phyloP scores from a whole-genome alignment of 495 filamentous ascomycete genomes.

The Aspergillus sclerotioniger region DNA sequence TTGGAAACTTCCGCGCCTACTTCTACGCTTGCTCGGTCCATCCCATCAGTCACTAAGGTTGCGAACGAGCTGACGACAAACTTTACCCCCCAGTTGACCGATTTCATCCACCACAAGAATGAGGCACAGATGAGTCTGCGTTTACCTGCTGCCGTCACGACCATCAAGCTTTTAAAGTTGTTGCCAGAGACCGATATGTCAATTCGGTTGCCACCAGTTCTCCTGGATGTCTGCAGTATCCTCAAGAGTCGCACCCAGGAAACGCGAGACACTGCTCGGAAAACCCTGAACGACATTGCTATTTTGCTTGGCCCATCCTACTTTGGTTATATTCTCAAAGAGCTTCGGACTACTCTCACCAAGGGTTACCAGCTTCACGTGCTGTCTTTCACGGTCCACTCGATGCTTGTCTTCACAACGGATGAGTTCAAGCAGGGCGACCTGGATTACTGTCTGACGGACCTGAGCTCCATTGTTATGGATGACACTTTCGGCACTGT shows the following conservation, averaged over 20 bases:
- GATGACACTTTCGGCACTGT: conserved; percentile 95
- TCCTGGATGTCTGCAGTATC: conserved; percentile 90
- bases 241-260: conserved; percentile 86
- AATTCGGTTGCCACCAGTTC: conserved; percentile 71
- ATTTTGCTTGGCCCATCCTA: conserved; percentile 74
- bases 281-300: conserved; percentile 80
- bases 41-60: conserved; percentile 70
- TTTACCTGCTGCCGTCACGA: conserved; percentile 80
- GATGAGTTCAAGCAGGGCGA: conserved; percentile 77
- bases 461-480: conserved; percentile 83
- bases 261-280: conserved; percentile 83
- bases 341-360: conserved; percentile 76
- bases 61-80: conserved; percentile 68
- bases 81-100: conserved; percentile 71
- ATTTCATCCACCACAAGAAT: conserved; percentile 89
- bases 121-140: conserved; percentile 89
- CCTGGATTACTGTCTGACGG: conserved; percentile 79
- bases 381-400: conserved; percentile 91
- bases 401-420: conserved; percentile 73
- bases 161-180: conserved; percentile 79
- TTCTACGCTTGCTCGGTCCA: conserved; percentile 56
- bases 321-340: conserved; percentile 90
- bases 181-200: conserved; percentile 70
- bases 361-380: conserved; percentile 93
- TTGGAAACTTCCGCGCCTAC: conserved; percentile 30